Base-by-base conservation (phyloP, 768 basidiomycete species). In the Punctularia strigosozonata region DNA sequence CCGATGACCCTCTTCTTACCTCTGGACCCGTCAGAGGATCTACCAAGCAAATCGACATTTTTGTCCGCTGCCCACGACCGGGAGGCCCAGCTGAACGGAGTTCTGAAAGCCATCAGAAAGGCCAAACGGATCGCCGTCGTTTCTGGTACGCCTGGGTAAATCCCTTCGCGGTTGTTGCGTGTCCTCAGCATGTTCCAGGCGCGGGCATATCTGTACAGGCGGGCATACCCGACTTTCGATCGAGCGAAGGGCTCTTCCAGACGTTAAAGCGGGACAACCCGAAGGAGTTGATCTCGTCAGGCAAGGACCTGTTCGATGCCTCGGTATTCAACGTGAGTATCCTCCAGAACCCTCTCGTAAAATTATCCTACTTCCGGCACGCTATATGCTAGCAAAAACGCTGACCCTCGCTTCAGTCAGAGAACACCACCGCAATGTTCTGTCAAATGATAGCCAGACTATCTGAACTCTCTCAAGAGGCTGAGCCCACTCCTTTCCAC, bases 161-260 rank as follows among this genome's bases (percentile, higher is more conserved):
- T 30, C 37, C 12, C 14, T 17, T 21, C 5, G 15, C 21, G 4
- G 32, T 2, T 40, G 6, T 40, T 34, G 22, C 20, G n/a, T 13
- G 19, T n/a, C 33, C 34, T 40, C 18, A 14, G 2, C 31, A 26
- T 15, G 17, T 28, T 40, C 38, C 41, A 87, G 89, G 88, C 44
- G 89, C 89, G 43, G 89, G 89, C 33, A 84, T 91, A 41, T 89
- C 86, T 42, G 85, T 88, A 8, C 72, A 77, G 26, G 83, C 86
- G 34, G 85, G 86, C 13, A 91, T 92, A 32, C 89, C 90, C 23
- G 90, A 91, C 59, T 92, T 94, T 56, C 65, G 89, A 48, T 89
- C 86, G 8, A 56, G 77, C 13, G 76, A 79, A 40, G 88, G 88
- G 21, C 61, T 91, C 20, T 92, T 91, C 54, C 75, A 80, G 50